phyloP scores from a whole-genome alignment of 164 flowering plant genomes.

The Macadamia integrifolia region DNA sequence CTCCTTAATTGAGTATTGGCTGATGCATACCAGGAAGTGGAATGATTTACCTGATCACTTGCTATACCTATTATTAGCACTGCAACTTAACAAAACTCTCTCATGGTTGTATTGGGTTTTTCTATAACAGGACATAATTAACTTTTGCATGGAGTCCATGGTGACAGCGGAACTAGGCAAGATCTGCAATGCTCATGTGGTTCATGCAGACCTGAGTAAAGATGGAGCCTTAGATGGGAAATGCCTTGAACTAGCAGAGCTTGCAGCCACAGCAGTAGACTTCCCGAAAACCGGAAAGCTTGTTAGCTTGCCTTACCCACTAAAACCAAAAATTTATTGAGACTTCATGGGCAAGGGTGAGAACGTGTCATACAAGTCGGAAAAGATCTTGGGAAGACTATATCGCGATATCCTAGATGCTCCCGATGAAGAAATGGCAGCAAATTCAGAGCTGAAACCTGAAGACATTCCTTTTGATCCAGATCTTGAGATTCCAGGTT shows the following conservation, averaged over 20 bases:
- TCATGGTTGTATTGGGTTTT: background rate
- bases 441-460: background rate
- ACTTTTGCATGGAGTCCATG: constrained; percentile 69
- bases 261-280: constrained; percentile 93
- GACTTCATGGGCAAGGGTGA: constrained; percentile 92
- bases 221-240: constrained; percentile 76
- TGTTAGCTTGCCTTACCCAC: constrained; percentile 57
- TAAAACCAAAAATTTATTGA: constrained; percentile 79
- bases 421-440: constrained; percentile 25
- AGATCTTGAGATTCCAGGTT: too few species aligned
- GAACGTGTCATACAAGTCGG: constrained; percentile 57
- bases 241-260: constrained; percentile 65
- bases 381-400: constrained; percentile 66
- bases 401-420: constrained; percentile 55
- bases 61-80: background rate
- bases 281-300: constrained; percentile 87
- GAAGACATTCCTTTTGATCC: too few species aligned
- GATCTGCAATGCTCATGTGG: constrained; percentile 30
- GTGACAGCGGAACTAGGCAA: constrained; percentile 75
- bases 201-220: constrained; percentile 82
- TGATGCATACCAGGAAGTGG: too few species aligned
- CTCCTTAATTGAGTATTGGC: too few species aligned
- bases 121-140: constrained; percentile 64
- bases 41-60: too few species aligned
- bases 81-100: background rate